These are phyloP conservation scores for Earliella scabrosa DNA, from an alignment of 1,284 basidiomycete genomes.

Conservation along the genomic window DNA sequence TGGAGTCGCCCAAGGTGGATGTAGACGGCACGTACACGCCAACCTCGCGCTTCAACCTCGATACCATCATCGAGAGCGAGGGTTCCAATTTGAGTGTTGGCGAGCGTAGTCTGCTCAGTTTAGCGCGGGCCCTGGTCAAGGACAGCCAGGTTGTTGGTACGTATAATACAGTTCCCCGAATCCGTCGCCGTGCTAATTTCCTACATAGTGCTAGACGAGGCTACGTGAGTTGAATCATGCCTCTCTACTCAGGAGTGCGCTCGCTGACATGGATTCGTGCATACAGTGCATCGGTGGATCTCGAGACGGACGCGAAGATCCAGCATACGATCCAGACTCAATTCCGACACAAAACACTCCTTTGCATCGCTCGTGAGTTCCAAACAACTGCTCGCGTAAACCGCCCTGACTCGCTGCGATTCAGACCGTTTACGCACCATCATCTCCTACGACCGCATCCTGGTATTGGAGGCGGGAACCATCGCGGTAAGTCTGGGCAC, in stretches of 20 bases:
- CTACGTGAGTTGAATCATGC: conserved; percentile 30
- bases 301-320: conserved; percentile 64
- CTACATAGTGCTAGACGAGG: conserved; percentile 34
- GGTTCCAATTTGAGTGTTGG: conserved; percentile 83
- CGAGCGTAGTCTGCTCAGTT: conserved; percentile 44
- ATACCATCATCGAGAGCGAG: conserved; percentile 84
- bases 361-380: conserved; percentile 37
- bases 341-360: conserved; percentile 34
- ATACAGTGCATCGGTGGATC: conserved; percentile 54
- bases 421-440: conserved; percentile 78
- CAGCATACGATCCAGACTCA: conserved; percentile 62
- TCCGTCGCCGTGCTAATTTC: background rate
- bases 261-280: no score
- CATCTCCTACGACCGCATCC: conserved; percentile 78
- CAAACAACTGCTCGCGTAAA: background rate
- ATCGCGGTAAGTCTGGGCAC: conserved; percentile 57
- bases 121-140: conserved; percentile 38
- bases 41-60: conserved; percentile 59
- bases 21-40: conserved; percentile 30
- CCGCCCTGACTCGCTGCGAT: background rate
- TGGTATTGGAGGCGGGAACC: conserved; percentile 71
- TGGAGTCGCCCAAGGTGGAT: conserved; percentile 44
- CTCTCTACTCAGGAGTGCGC: no score
- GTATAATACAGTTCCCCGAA: conserved; percentile 12
- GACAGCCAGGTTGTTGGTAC: conserved; percentile 42